These are phyloP conservation scores for Phytophthora crassamura DNA, from an alignment of 352 stramenopile species.

Conservation along the genomic window DNA sequence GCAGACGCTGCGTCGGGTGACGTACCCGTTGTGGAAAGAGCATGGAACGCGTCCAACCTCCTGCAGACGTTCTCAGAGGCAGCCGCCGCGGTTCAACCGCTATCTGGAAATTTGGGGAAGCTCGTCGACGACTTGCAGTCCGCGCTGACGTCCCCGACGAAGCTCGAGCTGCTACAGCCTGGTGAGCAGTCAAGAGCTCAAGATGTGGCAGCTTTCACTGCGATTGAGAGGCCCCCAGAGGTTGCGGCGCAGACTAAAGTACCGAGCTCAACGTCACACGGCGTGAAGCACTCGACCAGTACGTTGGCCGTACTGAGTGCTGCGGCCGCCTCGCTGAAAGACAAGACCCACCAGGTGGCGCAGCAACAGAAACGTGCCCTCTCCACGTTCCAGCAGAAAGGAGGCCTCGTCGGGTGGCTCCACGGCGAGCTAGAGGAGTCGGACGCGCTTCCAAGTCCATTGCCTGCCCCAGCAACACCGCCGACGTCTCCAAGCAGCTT, in stretches of 20 bases:
- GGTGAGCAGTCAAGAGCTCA: not conserved
- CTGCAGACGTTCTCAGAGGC: constrained; percentile 11
- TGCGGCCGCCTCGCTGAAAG: constrained; percentile 42
- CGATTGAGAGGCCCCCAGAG: not conserved
- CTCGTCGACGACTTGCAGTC: constrained; percentile 3
- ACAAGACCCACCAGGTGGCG: constrained; percentile 49
- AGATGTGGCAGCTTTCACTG: not conserved
- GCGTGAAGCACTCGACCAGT: constrained; percentile 8
- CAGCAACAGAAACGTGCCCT: constrained; percentile 53
- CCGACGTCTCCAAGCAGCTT: constrained; percentile 3
- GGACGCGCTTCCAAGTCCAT: not conserved
- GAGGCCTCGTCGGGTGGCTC: constrained; percentile 68
- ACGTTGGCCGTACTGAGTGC: constrained; percentile 26
- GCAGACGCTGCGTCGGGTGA: constrained; percentile 8
- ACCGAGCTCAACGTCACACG: too few species aligned
- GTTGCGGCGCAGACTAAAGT: not conserved
- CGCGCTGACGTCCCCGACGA: not conserved
- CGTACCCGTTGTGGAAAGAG: constrained; percentile 10
- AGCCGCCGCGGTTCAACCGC: constrained; percentile 12
- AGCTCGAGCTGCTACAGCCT: not conserved
- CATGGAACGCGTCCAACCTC: constrained; percentile 22
- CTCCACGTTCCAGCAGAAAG: constrained; percentile 66
- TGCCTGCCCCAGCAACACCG: not conserved
- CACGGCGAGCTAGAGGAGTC: constrained; percentile 51
- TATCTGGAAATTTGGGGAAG: constrained; percentile 19